Percentiles rank a stretch among this genome's conserved stretches.
Conservation (phyloP, 1,284 basidiomycete genomes). For the Caloboletus inedulis region DNA sequence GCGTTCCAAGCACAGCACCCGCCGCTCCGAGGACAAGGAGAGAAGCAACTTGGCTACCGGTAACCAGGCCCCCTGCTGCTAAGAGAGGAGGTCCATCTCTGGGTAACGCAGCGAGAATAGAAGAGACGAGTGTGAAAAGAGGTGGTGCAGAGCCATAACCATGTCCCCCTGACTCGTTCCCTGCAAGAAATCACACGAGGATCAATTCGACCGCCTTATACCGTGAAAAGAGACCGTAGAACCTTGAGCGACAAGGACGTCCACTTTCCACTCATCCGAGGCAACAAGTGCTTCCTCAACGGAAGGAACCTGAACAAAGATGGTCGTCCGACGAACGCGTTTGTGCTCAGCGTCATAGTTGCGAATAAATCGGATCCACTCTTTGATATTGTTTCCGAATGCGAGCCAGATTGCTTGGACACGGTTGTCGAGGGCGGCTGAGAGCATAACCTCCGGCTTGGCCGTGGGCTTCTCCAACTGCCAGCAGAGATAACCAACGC, state of each 20-base stretch:
- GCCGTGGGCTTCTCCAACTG: slow-evolving; percentile 48
- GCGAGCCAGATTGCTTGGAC: slow-evolving; percentile 73
- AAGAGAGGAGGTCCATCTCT: slow-evolving; percentile 50
- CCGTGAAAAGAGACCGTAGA: slow-evolving; percentile 3
- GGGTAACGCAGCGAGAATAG: slow-evolving; percentile 46
- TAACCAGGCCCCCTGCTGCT: slow-evolving; percentile 52
- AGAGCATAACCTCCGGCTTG: slow-evolving; percentile 37
- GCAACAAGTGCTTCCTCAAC: slow-evolving; percentile 56
- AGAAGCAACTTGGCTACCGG: slow-evolving; percentile 61
- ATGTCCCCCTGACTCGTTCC: slow-evolving; percentile 75
- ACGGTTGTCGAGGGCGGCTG: slow-evolving; percentile 49
- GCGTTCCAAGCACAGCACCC: slow-evolving; percentile 67
- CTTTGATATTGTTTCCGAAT: slow-evolving; percentile 56
- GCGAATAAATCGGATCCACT: slow-evolving; percentile 62
- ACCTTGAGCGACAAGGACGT: slow-evolving; percentile 79
- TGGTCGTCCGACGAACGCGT: slow-evolving; percentile 42
- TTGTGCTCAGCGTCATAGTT: slow-evolving; percentile 43
- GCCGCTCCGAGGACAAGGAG: slow-evolving; percentile 62
- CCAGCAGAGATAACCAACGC: slow-evolving; percentile 73
- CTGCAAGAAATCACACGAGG: slow-evolving; percentile 36
- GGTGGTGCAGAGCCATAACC: slow-evolving; percentile 55
- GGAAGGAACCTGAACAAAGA: slow-evolving; percentile 64
- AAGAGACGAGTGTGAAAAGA: slow-evolving; percentile 56
- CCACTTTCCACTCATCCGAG: slow-evolving; percentile 57
- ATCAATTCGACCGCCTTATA: slow-evolving; percentile 4